phyloP scores from a whole-genome alignment of 345 rosid species.

The Linum tenue region DNA sequence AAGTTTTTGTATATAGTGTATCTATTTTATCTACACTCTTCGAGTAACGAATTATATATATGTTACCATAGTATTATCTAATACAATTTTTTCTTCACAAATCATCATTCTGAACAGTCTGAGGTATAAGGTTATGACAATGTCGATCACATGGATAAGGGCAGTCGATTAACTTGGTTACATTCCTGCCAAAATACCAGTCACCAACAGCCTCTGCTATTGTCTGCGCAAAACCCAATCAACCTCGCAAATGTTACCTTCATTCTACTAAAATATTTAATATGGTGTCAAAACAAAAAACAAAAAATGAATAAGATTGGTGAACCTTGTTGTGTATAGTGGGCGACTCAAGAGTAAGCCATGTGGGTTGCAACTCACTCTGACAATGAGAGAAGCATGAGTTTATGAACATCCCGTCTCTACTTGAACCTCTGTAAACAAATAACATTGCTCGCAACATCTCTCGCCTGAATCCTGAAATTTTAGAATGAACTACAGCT shows the following conservation, averaged over 20 bases:
- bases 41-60: too few species aligned
- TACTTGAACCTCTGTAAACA: slow-evolving; percentile 32
- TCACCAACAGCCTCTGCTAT: slow-evolving; percentile 83
- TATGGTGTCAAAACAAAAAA: too few species aligned
- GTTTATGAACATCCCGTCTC: slow-evolving; percentile 78
- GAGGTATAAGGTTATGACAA: slow-evolving; percentile 63
- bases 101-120: background rate
- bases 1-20: background rate
- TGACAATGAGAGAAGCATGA: slow-evolving; percentile 98
- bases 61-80: too few species aligned
- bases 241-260: too few species aligned
- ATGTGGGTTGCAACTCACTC: slow-evolving; percentile 74
- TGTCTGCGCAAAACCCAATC: slow-evolving; percentile 30
- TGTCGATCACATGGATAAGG: slow-evolving; percentile 75
- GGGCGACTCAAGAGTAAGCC: slow-evolving; percentile 78
- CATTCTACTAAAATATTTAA: too few species aligned
- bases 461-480: slow-evolving; percentile 61
- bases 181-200: slow-evolving; percentile 68
- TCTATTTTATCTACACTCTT: background rate
- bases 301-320: background rate
- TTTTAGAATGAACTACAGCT: background rate
- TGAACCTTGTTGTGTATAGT: slow-evolving; percentile 56
- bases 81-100: background rate
- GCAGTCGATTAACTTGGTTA: slow-evolving; percentile 49
- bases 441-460: slow-evolving; percentile 48